phyloP scores from a whole-genome alignment of 2,329 filamentous ascomycete species.

The Zopfia rhizophila region DNA sequence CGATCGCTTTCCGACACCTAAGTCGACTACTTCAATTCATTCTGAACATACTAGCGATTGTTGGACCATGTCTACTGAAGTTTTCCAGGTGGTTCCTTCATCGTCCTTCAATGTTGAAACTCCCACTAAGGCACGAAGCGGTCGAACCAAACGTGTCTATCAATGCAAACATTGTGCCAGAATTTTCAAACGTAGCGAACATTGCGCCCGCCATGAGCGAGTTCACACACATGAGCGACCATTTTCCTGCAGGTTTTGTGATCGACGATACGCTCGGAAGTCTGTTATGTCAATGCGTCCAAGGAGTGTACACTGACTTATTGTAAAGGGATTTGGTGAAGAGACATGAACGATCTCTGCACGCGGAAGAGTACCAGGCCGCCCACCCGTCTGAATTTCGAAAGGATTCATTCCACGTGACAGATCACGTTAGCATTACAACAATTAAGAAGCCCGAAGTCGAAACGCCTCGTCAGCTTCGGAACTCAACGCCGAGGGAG shows the following conservation, averaged over 20 bases:
- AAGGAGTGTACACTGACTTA: no score
- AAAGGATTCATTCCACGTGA: slow-evolving; percentile 12
- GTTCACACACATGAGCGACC: slow-evolving; percentile 48
- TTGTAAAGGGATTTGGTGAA: slow-evolving; percentile 46
- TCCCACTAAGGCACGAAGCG: slow-evolving; percentile 4
- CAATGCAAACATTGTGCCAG: slow-evolving; percentile 33
- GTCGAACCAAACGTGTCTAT: slow-evolving; percentile 11
- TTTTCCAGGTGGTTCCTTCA: background rate
- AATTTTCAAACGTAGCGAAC: slow-evolving; percentile 48
- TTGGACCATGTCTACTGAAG: slow-evolving; percentile 3
- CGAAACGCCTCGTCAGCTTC: no score
- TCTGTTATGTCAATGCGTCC: slow-evolving; percentile 28
- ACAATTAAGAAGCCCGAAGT: background rate
- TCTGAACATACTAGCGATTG: no score
- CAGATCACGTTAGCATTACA: slow-evolving; percentile 10
- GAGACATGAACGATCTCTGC: slow-evolving; percentile 47
- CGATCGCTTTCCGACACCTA: no score
- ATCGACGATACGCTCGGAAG: slow-evolving; percentile 47
- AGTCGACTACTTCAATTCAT: no score
- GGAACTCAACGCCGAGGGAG: no score
- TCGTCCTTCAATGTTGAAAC: background rate
- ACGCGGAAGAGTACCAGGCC: slow-evolving; percentile 37
- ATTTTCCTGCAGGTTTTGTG: slow-evolving; percentile 46
- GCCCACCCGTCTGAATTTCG: slow-evolving; percentile 24
- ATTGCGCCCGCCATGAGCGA: slow-evolving; percentile 48